Conservation (phyloP, 2,329 filamentous ascomycete genomes). For the Emericellopsis atlantica region DNA sequence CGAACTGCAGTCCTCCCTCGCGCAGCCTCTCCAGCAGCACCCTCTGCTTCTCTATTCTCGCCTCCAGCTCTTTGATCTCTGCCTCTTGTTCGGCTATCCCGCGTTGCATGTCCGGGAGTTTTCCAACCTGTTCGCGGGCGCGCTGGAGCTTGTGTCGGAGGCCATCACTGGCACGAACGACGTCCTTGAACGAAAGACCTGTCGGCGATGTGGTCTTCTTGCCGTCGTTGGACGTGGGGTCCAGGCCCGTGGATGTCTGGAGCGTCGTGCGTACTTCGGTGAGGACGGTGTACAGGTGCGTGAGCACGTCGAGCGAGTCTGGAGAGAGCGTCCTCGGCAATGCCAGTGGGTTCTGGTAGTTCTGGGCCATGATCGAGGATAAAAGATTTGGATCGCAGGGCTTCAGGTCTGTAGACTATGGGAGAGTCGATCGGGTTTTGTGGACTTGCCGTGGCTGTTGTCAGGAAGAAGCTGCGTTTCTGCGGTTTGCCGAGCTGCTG, state of each 20-base stretch:
- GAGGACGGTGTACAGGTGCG: slow-evolving; percentile 68
- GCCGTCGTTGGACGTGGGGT: slow-evolving; percentile 20
- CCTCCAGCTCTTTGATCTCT: slow-evolving; percentile 57
- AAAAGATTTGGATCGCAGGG: too few species aligned
- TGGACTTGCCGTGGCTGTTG: too few species aligned
- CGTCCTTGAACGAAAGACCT: slow-evolving; percentile 48
- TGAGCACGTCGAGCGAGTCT: slow-evolving; percentile 74
- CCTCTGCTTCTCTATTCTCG: slow-evolving; percentile 48
- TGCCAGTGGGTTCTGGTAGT: slow-evolving; percentile 23
- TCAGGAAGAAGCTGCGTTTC: too few species aligned
- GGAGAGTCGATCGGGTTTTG: too few species aligned
- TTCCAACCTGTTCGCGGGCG: slow-evolving; percentile 53
- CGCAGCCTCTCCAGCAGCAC: slow-evolving; percentile 41
- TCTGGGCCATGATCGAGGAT: neutral
- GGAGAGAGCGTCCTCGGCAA: slow-evolving; percentile 59
- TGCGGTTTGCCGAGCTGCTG: too few species aligned
- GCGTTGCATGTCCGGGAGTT: slow-evolving; percentile 58
- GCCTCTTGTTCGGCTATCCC: slow-evolving; percentile 55
- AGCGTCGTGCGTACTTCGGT: slow-evolving; percentile 51
- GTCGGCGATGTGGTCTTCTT: slow-evolving; percentile 7
- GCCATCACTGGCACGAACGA: slow-evolving; percentile 64
- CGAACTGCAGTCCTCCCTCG: slow-evolving; percentile 31
- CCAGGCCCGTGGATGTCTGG: slow-evolving; percentile 24
- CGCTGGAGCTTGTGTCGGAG: slow-evolving; percentile 77
- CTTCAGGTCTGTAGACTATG: too few species aligned